Conservation (phyloP, 495 filamentous ascomycete species). For the Penicillium diatomitis region DNA sequence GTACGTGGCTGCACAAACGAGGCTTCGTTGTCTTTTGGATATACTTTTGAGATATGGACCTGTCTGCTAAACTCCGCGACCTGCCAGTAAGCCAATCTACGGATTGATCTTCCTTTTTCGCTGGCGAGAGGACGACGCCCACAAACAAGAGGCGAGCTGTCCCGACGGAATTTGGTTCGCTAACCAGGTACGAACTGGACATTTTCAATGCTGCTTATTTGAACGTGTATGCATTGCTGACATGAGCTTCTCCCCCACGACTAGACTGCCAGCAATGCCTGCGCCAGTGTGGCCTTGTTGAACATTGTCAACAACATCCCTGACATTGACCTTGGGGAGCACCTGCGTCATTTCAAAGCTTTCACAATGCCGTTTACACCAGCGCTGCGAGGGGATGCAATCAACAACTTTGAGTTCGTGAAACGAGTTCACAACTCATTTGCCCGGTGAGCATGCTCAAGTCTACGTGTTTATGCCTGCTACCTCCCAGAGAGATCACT, state of each 20-base stretch:
- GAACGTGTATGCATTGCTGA: too few relatives aligned
- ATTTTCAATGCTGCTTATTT: too few relatives aligned
- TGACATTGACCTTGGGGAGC: conserved; percentile 52
- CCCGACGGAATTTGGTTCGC: conserved; percentile 82
- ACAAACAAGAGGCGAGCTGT: conserved; percentile 48
- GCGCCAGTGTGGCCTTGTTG: conserved; percentile 77
- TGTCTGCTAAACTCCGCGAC: too few relatives aligned
- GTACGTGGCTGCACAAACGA: conserved; percentile 27
- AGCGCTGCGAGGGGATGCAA: conserved; percentile 61
- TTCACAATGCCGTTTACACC: conserved; percentile 60
- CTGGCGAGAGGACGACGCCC: conserved; percentile 51
- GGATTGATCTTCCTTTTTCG: conserved; percentile 79
- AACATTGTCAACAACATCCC: conserved; percentile 86
- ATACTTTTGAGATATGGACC: too few relatives aligned
- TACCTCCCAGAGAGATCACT: not conserved
- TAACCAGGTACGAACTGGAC: conserved; percentile 62
- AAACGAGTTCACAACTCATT: conserved; percentile 81
- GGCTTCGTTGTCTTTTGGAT: too few relatives aligned
- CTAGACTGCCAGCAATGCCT: conserved; percentile 71
- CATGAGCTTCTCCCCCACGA: not conserved
- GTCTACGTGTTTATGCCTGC: not conserved
- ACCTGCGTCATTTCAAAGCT: conserved; percentile 60
- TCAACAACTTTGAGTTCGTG: conserved; percentile 67
- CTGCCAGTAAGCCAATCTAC: conserved; percentile 56
- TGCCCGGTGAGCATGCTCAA: conserved; percentile 48